Evolutionary conservation across 257 asterid species (phyloP).

Genomic region (Marsdenia floribunda): DNA sequence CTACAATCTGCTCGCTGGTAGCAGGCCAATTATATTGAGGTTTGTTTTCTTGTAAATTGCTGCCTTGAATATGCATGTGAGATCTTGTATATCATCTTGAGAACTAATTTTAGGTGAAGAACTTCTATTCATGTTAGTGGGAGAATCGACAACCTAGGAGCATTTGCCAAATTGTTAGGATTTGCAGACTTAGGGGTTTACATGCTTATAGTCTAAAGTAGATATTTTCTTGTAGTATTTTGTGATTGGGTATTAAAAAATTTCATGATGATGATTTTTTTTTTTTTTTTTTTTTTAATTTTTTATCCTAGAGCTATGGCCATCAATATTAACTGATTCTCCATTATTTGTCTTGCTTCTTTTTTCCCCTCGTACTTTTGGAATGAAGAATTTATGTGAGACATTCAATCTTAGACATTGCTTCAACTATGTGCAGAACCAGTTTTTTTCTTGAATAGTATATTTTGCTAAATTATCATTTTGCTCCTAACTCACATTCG

Average conservation of each 20-base stretch:
- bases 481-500: background rate
- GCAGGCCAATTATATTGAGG: conserved; percentile 72
- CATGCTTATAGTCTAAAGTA: background rate
- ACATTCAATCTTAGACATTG: background rate
- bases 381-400: background rate
- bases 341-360: background rate
- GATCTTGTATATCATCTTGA: background rate
- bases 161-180: background rate
- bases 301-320: background rate
- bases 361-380: background rate
- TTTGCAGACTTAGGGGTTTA: background rate
- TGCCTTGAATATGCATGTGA: background rate
- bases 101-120: background rate
- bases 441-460: background rate
- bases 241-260: background rate
- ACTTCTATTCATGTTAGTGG: background rate
- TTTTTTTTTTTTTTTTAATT: too few species aligned
- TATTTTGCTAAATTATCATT: background rate
- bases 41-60: conserved; percentile 19
- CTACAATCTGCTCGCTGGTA: conserved; percentile 47
- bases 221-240: background rate
- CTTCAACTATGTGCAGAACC: background rate
- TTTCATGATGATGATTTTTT: background rate
- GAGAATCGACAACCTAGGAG: background rate
- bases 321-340: background rate